These are phyloP conservation scores for Trichomonascaceae sp. DNA, from an alignment of 1,139 yeast genomes.

Conservation along the genomic window DNA sequence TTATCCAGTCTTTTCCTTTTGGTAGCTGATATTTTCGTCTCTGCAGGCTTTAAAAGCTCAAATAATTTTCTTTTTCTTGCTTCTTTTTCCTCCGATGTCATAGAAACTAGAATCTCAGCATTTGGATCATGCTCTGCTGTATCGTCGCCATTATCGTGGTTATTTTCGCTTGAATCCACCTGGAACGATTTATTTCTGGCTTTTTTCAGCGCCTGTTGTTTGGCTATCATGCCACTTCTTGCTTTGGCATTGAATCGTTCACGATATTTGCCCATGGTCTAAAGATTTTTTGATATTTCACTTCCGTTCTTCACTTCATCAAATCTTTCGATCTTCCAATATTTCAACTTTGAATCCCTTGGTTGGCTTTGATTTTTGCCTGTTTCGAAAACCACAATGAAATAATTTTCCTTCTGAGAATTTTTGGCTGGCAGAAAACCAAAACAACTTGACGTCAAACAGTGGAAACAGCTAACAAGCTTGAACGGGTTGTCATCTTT, in stretches of 20 bases:
- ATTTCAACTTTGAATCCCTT: no score
- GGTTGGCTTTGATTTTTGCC: no score
- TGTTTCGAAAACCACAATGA: no score
- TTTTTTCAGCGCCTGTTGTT: conserved; percentile 61
- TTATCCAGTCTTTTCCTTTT: conserved; percentile 59
- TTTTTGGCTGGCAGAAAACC: not conserved
- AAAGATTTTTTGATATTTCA: no score
- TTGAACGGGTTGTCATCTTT: not conserved
- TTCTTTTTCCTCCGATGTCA: conserved; percentile 49
- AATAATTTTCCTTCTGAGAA: not conserved
- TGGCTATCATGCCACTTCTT: conserved; percentile 76
- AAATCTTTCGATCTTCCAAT: not conserved
- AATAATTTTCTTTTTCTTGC: conserved; percentile 61
- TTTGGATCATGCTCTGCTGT: conserved; percentile 42
- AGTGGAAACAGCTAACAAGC: not conserved
- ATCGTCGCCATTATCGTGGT: conserved; percentile 18
- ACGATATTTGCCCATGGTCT: conserved; percentile 76
- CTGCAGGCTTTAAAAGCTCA: conserved; percentile 48
- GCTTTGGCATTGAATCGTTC: conserved; percentile 82
- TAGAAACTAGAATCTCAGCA: conserved; percentile 50
- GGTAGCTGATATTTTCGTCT: conserved; percentile 57
- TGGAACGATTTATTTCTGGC: conserved; percentile 60
- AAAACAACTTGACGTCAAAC: no score
- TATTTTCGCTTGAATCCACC: conserved; percentile 24
- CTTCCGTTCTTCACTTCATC: not conserved